Evolutionary conservation across 1,139 yeast species (phyloP).

Genomic region (Candida neerlandica): DNA sequence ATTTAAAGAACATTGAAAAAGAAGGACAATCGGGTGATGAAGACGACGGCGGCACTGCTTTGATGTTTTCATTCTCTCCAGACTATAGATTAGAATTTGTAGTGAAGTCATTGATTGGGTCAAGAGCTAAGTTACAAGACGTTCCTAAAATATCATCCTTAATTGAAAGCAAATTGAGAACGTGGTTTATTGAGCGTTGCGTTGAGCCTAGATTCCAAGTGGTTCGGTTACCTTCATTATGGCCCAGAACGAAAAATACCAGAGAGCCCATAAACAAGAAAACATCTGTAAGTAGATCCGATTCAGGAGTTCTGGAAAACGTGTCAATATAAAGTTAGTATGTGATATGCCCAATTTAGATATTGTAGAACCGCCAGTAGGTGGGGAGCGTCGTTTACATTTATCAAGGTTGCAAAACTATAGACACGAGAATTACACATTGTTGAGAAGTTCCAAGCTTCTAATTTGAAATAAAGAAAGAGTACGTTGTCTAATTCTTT

Average conservation of each 20-base stretch:
- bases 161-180: conserved; percentile 77
- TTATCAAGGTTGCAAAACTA: no score
- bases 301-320: conserved; percentile 1
- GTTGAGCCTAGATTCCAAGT: conserved; percentile 93
- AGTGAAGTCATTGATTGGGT: conserved; percentile 84
- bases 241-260: conserved; percentile 86
- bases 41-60: conserved; percentile 56
- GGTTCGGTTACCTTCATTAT: conserved; percentile 78
- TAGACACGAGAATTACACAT: no score
- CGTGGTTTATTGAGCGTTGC: conserved; percentile 91
- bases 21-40: conserved; percentile 4
- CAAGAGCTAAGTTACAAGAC: conserved; percentile 88
- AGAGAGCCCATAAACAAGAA: conserved; percentile 35
- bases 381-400: no score
- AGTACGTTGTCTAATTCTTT: no score
- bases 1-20: conserved; percentile 12
- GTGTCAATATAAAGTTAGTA: not conserved
- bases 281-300: conserved; percentile 2
- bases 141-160: conserved; percentile 89
- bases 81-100: conserved; percentile 88
- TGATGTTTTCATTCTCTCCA: conserved; percentile 88
- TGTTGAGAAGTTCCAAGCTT: no score
- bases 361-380: no score
- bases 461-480: no score
- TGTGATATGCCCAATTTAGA: not conserved